A percentile compares a stretch with the other conserved stretches of the same genome.
Evolutionary conservation across 2,329 filamentous ascomycete species (phyloP).

Genomic region (Septoria linicola): DNA sequence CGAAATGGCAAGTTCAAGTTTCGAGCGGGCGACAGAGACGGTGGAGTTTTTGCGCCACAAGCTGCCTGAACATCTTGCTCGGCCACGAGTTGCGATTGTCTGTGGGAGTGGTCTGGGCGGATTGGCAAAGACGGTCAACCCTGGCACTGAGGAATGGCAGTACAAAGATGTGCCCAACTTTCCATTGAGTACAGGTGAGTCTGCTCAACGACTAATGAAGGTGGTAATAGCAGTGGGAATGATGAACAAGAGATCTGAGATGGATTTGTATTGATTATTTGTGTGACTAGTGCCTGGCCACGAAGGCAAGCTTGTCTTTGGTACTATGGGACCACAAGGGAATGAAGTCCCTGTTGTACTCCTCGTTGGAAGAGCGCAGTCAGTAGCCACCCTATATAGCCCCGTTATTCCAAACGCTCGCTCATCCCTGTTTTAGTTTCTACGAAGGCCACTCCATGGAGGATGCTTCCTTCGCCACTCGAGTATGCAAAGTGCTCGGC

Average conservation of each 20-base stretch:
- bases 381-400: constrained; percentile 39
- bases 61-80: constrained; percentile 52
- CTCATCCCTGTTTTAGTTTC: constrained; percentile 49
- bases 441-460: constrained; percentile 67
- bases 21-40: constrained; percentile 50
- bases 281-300: constrained; percentile 57
- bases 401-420: constrained; percentile 3
- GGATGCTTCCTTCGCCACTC: constrained; percentile 61
- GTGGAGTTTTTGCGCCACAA: constrained; percentile 50
- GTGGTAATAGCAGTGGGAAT: background rate
- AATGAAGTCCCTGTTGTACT: constrained; percentile 58
- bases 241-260: background rate
- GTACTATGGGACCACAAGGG: constrained; percentile 50
- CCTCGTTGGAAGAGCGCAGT: constrained; percentile 66
- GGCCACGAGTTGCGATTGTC: constrained; percentile 60
- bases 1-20: constrained; percentile 39
- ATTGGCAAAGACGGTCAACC: constrained; percentile 57
- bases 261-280: background rate
- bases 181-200: constrained; percentile 58
- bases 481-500: constrained; percentile 63
- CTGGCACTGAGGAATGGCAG: constrained; percentile 52
- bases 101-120: constrained; percentile 65
- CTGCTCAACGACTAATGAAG: background rate
- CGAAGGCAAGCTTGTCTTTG: constrained; percentile 65
- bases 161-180: constrained; percentile 63